phyloP scores from a whole-genome alignment of 306 rosid genomes.

The Bauhinia variegata region DNA sequence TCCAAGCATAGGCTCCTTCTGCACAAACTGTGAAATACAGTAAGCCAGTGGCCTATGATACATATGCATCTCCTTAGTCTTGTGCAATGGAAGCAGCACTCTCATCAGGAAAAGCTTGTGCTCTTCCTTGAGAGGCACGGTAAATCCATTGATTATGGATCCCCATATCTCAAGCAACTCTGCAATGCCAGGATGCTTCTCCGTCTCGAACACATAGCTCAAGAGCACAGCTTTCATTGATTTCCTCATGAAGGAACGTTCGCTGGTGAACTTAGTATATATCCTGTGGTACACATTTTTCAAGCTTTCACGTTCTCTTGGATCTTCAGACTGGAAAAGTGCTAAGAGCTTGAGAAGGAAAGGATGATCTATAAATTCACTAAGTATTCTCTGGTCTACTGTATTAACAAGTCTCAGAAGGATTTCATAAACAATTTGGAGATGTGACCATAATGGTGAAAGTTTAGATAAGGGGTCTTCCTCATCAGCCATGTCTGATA shows the following conservation, averaged over 20 bases:
- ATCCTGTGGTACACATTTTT: conserved; percentile 72
- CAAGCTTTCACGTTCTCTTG: conserved; percentile 72
- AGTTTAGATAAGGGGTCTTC: conserved; percentile 55
- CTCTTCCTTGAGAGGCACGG: conserved; percentile 88
- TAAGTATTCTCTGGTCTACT: conserved; percentile 48
- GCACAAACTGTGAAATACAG: conserved; percentile 83
- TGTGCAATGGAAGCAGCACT: conserved; percentile 80
- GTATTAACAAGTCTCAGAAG: conserved; percentile 54
- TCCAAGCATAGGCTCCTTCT: conserved; percentile 88
- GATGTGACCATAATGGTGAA: conserved; percentile 69
- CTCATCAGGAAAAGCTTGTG: conserved; percentile 83
- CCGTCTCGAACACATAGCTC: conserved; percentile 67
- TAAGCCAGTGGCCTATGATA: conserved; percentile 78
- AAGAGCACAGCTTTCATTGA: conserved; percentile 67
- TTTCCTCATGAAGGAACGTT: conserved; percentile 74
- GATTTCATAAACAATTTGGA: conserved; percentile 68
- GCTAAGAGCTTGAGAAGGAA: conserved; percentile 62
- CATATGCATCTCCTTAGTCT: conserved; percentile 69
- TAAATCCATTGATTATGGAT: conserved; percentile 77
- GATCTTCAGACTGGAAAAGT: conserved; percentile 80
- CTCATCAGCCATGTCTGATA: conserved; percentile 55
- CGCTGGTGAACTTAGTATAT: conserved; percentile 56
- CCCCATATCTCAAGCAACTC: conserved; percentile 97
- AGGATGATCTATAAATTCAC: conserved; percentile 40
- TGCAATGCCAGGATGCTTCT: conserved; percentile 67